Evolutionary conservation across 495 filamentous ascomycete species (phyloP), one percentile per base, ranked within the genome.

Genomic region (Annulohypoxylon moriforme): DNA sequence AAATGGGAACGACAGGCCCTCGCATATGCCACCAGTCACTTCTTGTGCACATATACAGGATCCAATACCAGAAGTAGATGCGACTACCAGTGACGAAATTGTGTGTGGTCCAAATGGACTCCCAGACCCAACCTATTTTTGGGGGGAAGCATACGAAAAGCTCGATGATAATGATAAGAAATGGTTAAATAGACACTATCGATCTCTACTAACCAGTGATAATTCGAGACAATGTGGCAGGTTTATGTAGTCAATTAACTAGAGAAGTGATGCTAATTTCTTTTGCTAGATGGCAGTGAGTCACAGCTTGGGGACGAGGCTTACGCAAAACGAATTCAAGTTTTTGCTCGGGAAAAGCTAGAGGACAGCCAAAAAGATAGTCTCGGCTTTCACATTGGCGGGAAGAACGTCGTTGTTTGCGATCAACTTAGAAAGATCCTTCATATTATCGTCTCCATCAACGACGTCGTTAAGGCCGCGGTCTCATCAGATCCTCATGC

Each of bases 401-500:
- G n/a, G 18, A 56, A 49, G 20, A n/a, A 27, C 6, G 7, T 62
- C 0, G 6, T 68, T 5, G 20, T 49, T 47, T 58, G 65, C 9
- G 57, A 68, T 27, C 31, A 47, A 27, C 11, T 68, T 16, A 47
- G 25, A n/a, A 62, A 47, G 20, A 44, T 13, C 18, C 18, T 68
- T 1, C 13, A 25, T 0, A 25, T 68, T 16, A 38, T 62, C 13
- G n/a, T 56, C 7, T 56, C 57, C 13, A 24, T 11, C 5, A 68
- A 68, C 40, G 65, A 68, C 24, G 0, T 62, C 13, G 49, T 68
- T 16, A 49, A 3, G 56, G 27, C 58, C 18, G 65, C 58, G 0
- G 62, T 68, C 49, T 68, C 65, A 57, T 47, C 65, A 47, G 57
- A 61, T 16, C 65, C 65, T 36, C 27, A 47, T 50, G 58, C 58